Base-by-base conservation (phyloP, 108 stramenopile species). In the Cyclostephanos tholiformis region DNA sequence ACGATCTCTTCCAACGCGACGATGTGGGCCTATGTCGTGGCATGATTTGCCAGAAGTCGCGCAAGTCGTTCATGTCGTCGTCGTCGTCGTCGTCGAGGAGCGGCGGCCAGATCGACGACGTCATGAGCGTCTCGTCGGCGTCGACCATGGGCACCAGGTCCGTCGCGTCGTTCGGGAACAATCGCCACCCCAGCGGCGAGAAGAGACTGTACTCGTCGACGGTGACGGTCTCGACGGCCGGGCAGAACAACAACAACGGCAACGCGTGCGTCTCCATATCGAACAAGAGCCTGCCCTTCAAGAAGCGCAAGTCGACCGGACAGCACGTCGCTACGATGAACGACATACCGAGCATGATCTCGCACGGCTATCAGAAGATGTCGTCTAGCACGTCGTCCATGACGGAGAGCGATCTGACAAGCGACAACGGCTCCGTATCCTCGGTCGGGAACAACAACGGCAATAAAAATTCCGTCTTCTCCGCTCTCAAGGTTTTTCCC, bases 21-120 rank as follows among this genome's bases (percentile, higher is more conserved):
- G 44, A 85, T 10, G 89, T 88, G 30, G 80, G 89, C 14, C 61
- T 86, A 2, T 91, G 89, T 60, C 80, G 84, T 10, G 71, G 83
- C 10, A 93, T 93, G 89, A 80, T 88, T 11, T 93, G 92, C 67
- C 88, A 90, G 56, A 86, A 88, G 62, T 86, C 88, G 14, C 79
- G 87, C 61, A 80, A 80, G 63, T 57, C 62, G 51, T 61, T 46
- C 27, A 56, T 51, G 39, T 39, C 64, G 12, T 58, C 57, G 57
- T 29, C 26, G 20, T 25, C 25, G 23, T 56, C 16, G 17, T n/a
- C n/a, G n/a, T n/a, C n/a, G n/a, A n/a, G n/a, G n/a, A 25, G 56
- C 14, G 53, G 76, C 30, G n/a, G 36, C 23, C 48, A 71, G 53
- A 38, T 63, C 22, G 48, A 62, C 32, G 75, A 70, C 32, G 16